Base-by-base conservation (phyloP, 2,329 filamentous ascomycete species). In the Teratosphaeria epicoccoides region DNA sequence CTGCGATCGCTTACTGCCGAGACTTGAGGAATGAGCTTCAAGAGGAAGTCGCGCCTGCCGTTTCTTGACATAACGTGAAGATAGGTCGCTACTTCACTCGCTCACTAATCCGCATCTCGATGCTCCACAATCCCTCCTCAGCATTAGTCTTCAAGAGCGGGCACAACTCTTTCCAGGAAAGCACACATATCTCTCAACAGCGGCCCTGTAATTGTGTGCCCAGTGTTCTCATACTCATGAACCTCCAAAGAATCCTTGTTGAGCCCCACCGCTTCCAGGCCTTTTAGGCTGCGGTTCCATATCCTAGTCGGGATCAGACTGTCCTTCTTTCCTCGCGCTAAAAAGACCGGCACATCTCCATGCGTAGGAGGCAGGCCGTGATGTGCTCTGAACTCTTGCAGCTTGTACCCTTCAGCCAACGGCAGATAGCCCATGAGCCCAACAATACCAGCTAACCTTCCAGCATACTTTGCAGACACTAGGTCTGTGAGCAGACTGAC, bases 371-470 rank as follows among this genome's bases (percentile, higher is more conserved):
- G 58, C 45, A 73, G 53, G 0, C 64, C 66, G 12, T 65, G 65
- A 23, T 68, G 60, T 24, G 70, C 64, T 33, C 71, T 65, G 56
- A 75, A 43, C 22, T 63, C 59, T 24, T 65, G 63, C 20, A 76
- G 66, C 49, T 63, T 47, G 12, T 51, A 49, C 2, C 56, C 58
- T 2, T 43, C 52, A 2, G 59, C 56, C n/a, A 64, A 47, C 1
- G 74, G 75, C 22, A 78, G 57, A 56, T 76, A 78, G 2, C 75
- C 75, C 57, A 71, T 72, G 43, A 76, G 49, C 0, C 72, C 71
- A 0, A 71, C 67, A 28, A 76, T 57, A 3, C 60, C 72, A 52
- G 58, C 70, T 51, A 76, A 60, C 23, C 63, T 66, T 1, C 72
- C 72, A 6, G 67, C 61, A 50, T 71, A 71, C 46, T 65, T 68